Evolutionary conservation across 306 rosid species (phyloP), one percentile per base, ranked within the genome.

Genomic region (Pyrus pyrifolia): DNA sequence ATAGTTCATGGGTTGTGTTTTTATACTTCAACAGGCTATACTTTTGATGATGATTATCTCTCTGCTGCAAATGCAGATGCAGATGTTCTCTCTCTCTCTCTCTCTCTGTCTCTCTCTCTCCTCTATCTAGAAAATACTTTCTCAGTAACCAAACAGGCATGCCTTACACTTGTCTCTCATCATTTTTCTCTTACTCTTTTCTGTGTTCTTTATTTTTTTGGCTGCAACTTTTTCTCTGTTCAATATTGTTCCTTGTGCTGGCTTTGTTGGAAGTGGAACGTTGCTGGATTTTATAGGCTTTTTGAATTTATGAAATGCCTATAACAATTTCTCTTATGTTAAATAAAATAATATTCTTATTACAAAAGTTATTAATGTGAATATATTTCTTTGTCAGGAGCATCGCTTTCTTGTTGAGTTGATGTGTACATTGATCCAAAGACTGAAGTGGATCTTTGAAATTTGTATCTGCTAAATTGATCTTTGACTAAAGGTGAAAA

Each of bases 281-380:
- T 68, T 49, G 87, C 86, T 81, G 82, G 87, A 81, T 86, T 86
- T 80, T 81, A 85, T 66, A 87, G 86, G 88, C 85, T 68, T 72
- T 73, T 55, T 64, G 45, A 40, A 40, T 40, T 40, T 40, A 40
- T 40, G 12, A 40, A 40, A 40, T 40, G 12, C 12, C 45, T 40
- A 40, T 40, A 40, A 40, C 45, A 40, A 40, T 40, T 40, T 40
- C 45, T 40, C 45, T 40, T 40, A 40, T 9, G 45, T 40, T 40
- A 40, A 40, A 40, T 8, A 40, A 40, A 8, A 40, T 40, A 40
- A 40, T 40, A 40, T 2, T 40, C 45, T 40, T 40, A 40, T 40
- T 9, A 40, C 2, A 40, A 40, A 40, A 9, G 2, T 40, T 40
- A 9, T 17, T 52, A 14, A 52, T 52, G 57, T 17, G 7, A 52